A percentile compares a stretch with the other conserved stretches of the same genome.
These are phyloP conservation scores for Albugo candida DNA, from an alignment of 352 stramenopile genomes.

Conservation along the genomic window DNA sequence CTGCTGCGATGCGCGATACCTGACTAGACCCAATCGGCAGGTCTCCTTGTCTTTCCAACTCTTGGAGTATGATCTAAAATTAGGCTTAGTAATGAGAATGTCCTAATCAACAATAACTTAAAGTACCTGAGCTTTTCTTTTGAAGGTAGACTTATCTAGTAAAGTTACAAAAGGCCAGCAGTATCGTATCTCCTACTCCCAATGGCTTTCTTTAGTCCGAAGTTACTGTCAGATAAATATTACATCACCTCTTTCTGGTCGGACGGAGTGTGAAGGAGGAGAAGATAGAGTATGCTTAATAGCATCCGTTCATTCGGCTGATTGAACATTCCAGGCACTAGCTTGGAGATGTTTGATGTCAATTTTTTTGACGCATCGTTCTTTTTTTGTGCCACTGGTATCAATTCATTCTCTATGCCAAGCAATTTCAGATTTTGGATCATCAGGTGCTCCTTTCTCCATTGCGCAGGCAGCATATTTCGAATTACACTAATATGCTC, in stretches of 20 bases:
- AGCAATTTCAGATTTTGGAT: constrained; percentile 26
- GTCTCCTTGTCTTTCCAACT: constrained; percentile 22
- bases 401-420: constrained; percentile 6
- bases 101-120: not conserved
- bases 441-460: constrained; percentile 23
- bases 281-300: constrained; percentile 20
- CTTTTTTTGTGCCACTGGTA: not conserved
- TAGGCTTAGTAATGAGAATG: not conserved
- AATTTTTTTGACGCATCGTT: constrained; percentile 3
- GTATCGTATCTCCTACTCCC: constrained; percentile 20
- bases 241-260: constrained; percentile 6
- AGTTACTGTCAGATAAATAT: not conserved
- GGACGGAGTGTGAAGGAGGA: constrained; percentile 17
- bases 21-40: constrained; percentile 30
- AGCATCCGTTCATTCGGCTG: constrained; percentile 35
- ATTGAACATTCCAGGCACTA: constrained; percentile 16
- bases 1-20: constrained; percentile 25
- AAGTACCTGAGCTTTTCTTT: constrained; percentile 28
- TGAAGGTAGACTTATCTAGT: constrained; percentile 40
- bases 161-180: constrained; percentile 33
- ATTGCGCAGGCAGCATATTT: not conserved
- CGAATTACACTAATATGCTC: not conserved
- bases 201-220: not conserved
- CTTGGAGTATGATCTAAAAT: constrained; percentile 15
- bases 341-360: constrained; percentile 3